phyloP scores from a whole-genome alignment of 768 basidiomycete species.

The Galerina marginata region DNA sequence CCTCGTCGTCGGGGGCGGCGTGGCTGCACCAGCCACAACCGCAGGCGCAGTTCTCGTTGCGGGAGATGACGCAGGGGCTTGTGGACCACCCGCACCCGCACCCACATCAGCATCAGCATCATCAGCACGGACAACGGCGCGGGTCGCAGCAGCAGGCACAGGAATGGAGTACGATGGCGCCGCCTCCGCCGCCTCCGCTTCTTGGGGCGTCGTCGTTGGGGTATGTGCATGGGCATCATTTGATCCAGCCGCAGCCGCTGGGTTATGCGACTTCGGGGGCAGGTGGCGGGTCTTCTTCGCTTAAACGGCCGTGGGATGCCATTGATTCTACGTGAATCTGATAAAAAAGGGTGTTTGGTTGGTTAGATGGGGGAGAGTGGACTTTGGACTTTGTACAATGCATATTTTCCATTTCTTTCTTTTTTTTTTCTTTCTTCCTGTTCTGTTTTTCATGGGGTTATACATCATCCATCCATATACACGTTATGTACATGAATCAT shows the following conservation, averaged over 20 bases:
- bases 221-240: neutral
- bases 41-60: slow-evolving; percentile 8
- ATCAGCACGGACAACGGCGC: neutral
- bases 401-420: too few species aligned
- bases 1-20: neutral
- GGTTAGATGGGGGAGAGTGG: too few species aligned
- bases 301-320: slow-evolving; percentile 11
- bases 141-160: neutral
- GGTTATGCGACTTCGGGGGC: neutral
- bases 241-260: neutral
- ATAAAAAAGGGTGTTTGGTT: too few species aligned
- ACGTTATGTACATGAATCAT: too few species aligned
- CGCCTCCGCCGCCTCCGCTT: neutral
- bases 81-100: neutral
- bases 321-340: neutral
- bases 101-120: neutral
- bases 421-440: too few species aligned
- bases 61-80: neutral
- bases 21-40: slow-evolving; percentile 6
- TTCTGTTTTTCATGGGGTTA: too few species aligned
- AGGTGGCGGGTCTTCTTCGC: neutral
- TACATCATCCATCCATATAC: too few species aligned
- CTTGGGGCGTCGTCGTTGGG: neutral
- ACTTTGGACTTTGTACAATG: too few species aligned
- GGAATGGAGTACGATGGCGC: slow-evolving; percentile 4